Evolutionary conservation across 768 basidiomycete species (phyloP), one percentile per base, ranked within the genome.

Genomic region (Kwoniella heveanensis): DNA sequence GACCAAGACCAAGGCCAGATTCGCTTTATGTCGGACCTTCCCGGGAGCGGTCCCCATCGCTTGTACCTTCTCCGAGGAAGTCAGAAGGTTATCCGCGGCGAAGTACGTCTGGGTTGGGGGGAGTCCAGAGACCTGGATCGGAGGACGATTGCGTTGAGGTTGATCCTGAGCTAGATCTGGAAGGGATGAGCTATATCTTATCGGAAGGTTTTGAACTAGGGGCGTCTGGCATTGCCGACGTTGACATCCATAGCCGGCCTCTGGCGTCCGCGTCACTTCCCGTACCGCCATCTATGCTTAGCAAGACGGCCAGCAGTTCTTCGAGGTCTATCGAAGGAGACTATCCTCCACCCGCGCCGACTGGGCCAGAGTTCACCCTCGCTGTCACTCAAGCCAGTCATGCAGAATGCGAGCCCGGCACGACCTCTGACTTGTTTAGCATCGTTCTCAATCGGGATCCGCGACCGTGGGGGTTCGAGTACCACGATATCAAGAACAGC

Each of bases 371-470:
- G 1, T 69, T 97, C n/a, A 91, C 88, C 36, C 92, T 90, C 62
- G 92, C 92, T 1, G 84, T 99, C 30, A 87, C 94, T 47, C 91
- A 91, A 24, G 95, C 95, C 0, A 94, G 92, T 0, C 94, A 99
- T 77, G 89, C 94, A 1, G 95, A 98, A 77, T 92, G 92, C 4
- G 86, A 92, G 25, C 88, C 88, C 67, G 94, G 96, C 52, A 90
- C 90, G 0, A 91, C 95, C 71, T 85, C 87, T 60, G 96, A 99
- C 81, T 85, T 99, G 17, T 77, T 97, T 64, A 88, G 91, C 71
- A 95, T 99, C 76, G 44, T 74, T 32, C 83, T 97, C 58, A 92
- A 94, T 72, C 91, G 91, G 8, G 61, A 68, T 22, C 87, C 89
- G 49, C 87, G 87, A 66, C 87, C 90, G 1, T 92, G 90, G 90